phyloP scores from a whole-genome alignment of 495 filamentous ascomycete genomes.

The Aspergillus nidulans region DNA sequence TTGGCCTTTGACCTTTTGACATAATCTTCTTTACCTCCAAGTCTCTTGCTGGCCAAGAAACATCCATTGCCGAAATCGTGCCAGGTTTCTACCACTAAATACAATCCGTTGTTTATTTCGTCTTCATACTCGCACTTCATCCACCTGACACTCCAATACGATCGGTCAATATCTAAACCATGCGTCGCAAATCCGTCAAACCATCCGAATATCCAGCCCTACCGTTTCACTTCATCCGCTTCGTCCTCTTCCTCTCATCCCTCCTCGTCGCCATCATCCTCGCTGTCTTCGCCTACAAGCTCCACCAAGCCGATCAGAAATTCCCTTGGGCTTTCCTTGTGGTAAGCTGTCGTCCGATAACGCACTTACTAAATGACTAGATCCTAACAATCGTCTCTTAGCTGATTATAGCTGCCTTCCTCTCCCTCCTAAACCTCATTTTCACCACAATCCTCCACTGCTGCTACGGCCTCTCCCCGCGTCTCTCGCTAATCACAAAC shows the following conservation, averaged over 20 bases:
- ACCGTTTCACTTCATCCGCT: conserved; percentile 55
- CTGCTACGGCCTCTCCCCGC: conserved; percentile 52
- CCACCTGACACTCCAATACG: not conserved
- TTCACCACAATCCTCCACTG: conserved; percentile 54
- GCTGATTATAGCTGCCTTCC: conserved; percentile 53
- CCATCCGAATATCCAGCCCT: conserved; percentile 56
- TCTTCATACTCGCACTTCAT: not conserved
- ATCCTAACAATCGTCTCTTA: conserved; percentile 17
- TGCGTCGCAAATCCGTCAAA: conserved; percentile 35
- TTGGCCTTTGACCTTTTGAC: not conserved
- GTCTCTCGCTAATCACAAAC: conserved; percentile 52
- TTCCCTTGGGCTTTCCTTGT: conserved; percentile 64
- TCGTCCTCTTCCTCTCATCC: conserved; percentile 47
- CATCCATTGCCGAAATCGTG: not conserved
- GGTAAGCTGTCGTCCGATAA: conserved; percentile 34
- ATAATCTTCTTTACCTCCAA: not conserved
- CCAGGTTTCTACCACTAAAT: not conserved
- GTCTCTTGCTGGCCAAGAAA: conserved; percentile 7
- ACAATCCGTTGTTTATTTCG: not conserved
- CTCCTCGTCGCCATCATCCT: conserved; percentile 56
- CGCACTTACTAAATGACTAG: not conserved
- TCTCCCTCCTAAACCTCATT: conserved; percentile 50
- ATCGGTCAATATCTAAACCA: conserved; percentile 11
- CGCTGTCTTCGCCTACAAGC: conserved; percentile 57
- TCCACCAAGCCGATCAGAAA: conserved; percentile 48